phyloP scores from a whole-genome alignment of 805 yeast genomes.

The Isabelozyma heimii region DNA sequence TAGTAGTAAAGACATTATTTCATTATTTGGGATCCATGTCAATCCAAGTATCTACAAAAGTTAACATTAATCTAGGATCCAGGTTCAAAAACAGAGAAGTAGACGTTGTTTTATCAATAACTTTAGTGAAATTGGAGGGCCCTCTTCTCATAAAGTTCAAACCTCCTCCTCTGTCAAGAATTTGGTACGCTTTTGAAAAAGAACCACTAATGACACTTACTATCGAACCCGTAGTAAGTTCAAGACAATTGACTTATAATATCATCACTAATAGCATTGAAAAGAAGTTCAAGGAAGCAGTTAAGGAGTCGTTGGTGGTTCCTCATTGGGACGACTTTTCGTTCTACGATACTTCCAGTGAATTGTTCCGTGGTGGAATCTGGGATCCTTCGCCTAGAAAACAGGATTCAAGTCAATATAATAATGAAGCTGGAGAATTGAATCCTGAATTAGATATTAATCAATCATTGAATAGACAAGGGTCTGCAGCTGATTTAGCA shows the following conservation, averaged over 20 bases:
- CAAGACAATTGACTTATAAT: constrained; percentile 74
- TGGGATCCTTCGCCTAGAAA: constrained; percentile 59
- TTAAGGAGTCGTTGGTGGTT: constrained; percentile 73
- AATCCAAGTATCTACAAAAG: constrained; percentile 77
- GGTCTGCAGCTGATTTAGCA: background rate
- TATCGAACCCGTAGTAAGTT: constrained; percentile 89
- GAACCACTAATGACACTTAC: constrained; percentile 75
- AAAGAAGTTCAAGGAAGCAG: constrained; percentile 72
- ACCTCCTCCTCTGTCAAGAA: constrained; percentile 85
- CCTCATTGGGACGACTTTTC: constrained; percentile 90
- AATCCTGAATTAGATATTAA: constrained; percentile 5
- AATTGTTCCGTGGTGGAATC: constrained; percentile 86
- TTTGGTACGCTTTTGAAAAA: constrained; percentile 85
- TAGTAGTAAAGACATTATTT: constrained; percentile 59
- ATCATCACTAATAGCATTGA: constrained; percentile 79
- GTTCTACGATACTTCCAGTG: constrained; percentile 62
- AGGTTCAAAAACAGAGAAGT: constrained; percentile 75
- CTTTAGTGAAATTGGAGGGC: constrained; percentile 69
- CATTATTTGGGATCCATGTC: constrained; percentile 75
- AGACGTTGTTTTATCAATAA: constrained; percentile 67
- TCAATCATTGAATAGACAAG: background rate
- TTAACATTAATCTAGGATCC: constrained; percentile 70
- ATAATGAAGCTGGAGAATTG: background rate
- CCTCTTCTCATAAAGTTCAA: constrained; percentile 67
- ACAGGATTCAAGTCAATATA: constrained; percentile 1